phyloP scores from a whole-genome alignment of 495 filamentous ascomycete species.

The Tetracladium marchalianum region DNA sequence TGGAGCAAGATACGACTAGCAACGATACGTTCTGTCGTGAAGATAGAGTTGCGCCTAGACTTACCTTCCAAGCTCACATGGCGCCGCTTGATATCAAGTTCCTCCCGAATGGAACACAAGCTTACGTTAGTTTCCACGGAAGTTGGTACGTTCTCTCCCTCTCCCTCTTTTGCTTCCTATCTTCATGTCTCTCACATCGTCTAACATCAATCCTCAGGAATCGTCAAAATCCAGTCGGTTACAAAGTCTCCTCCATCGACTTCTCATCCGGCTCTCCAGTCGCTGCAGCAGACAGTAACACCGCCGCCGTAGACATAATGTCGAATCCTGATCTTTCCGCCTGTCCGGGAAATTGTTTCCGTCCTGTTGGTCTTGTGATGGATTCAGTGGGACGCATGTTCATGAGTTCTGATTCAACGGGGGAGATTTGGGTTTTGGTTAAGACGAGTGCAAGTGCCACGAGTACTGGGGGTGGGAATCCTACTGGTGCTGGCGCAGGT shows the following conservation, averaged over 20 bases:
- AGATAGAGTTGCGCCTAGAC: constrained; percentile 31
- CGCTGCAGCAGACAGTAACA: constrained; percentile 27
- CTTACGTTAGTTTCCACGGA: constrained; percentile 45
- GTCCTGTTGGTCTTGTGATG: constrained; percentile 45
- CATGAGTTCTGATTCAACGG: constrained; percentile 46
- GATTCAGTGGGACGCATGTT: constrained; percentile 39
- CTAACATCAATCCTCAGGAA: constrained; percentile 30
- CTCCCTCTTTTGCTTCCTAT: constrained; percentile 4
- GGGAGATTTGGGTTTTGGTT: constrained; percentile 47
- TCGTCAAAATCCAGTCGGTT: constrained; percentile 42
- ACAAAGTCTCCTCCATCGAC: constrained; percentile 37
- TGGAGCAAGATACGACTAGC: constrained; percentile 29
- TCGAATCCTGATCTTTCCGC: constrained; percentile 30
- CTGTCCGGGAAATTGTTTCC: constrained; percentile 41
- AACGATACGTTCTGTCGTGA: constrained; percentile 38
- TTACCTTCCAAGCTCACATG: constrained; percentile 50
- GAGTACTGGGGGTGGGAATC: neutral
- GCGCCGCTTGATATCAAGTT: constrained; percentile 56
- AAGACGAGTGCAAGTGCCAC: constrained; percentile 1
- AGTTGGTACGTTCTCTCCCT: constrained; percentile 31
- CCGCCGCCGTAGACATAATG: constrained; percentile 37
- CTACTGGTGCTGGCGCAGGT: too few species aligned
- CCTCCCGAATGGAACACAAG: constrained; percentile 23
- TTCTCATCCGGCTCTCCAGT: constrained; percentile 29
- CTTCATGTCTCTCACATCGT: neutral